phyloP scores from a whole-genome alignment of 148 eudicot genomes.

The Camellia lanceoleosa region DNA sequence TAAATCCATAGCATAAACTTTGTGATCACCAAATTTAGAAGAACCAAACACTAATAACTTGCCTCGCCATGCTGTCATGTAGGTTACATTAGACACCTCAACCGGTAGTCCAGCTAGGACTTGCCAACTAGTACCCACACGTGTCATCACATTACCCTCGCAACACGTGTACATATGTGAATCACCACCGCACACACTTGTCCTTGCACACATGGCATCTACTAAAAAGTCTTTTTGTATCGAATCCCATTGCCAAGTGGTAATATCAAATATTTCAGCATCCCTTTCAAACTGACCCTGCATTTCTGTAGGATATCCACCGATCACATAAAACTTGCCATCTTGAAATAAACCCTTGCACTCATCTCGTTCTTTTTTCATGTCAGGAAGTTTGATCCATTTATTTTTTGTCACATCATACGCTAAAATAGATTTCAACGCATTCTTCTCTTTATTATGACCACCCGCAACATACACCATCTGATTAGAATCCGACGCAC shows the following conservation, averaged over 20 bases:
- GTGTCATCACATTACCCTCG: constrained; percentile 22
- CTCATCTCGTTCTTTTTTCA: constrained; percentile 68
- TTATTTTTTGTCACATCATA: constrained; percentile 51
- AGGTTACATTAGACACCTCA: constrained; percentile 20
- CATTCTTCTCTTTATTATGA: constrained; percentile 68
- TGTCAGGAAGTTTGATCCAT: constrained; percentile 63
- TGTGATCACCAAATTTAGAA: constrained; percentile 29
- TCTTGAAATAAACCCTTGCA: constrained; percentile 45
- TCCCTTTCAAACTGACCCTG: constrained; percentile 39
- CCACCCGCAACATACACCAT: constrained; percentile 72
- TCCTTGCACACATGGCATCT: constrained; percentile 25
- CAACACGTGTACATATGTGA: constrained; percentile 31
- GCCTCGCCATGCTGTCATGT: constrained; percentile 33
- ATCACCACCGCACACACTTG: constrained; percentile 32
- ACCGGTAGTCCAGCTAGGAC: constrained; percentile 39
- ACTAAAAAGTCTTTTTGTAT: constrained; percentile 33
- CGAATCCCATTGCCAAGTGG: not conserved
- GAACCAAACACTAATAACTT: constrained; percentile 26
- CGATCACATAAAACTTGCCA: constrained; percentile 73
- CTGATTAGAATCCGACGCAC: constrained; percentile 44
- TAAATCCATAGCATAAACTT: constrained; percentile 41
- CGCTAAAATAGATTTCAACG: constrained; percentile 48
- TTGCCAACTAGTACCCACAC: constrained; percentile 38
- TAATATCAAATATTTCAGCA: too few species aligned
- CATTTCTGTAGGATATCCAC: constrained; percentile 56